Evolutionary conservation across 768 basidiomycete species (phyloP), one percentile per base, ranked within the genome.

Genomic region (Russula vinacea): DNA sequence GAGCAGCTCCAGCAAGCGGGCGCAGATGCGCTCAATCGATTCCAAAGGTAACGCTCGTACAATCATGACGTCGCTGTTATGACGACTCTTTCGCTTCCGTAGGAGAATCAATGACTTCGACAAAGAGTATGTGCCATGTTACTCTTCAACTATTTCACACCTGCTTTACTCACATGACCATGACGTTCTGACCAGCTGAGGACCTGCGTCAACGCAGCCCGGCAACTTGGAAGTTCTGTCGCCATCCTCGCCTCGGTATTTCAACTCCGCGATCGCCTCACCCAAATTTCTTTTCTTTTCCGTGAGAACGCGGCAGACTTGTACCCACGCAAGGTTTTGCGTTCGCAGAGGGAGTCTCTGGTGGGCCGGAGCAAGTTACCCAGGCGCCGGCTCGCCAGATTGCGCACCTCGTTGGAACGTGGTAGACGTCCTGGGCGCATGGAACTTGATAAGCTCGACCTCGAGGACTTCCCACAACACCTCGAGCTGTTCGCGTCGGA

Each of bases 131-230:
- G 74, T 62, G 13, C 40, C 47, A 33, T 45, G 26, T n/a, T 40
- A 5, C 60, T 57, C 60, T 51, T 56, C 60, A 52, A 42, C 39
- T 22, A 53, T 60, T 71, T 60, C 58, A 44, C 45, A 14, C 54
- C 17, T 42, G 35, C 26, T 2, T 50, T 26, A 50, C 63, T 40
- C 52, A 59, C 53, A 60, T 7, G 62, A 58, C 19, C 26, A 40
- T 59, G 50, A 60, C n/a, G 50, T 32, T 33, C 26, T 8, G 7
- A 45, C 14, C 70, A 90, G 86, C 79, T 91, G 22, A 82, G 88
- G 52, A 88, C 86, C 71, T 90, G 90, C 71, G 84, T 86, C 44
- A 88, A 89, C 70, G 87, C 89, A n/a, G 83, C 87, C 26, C 83
- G 88, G 44, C 89, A 89, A 70, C 78, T 91, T 0, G 89, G 89